Conservation (phyloP, 768 basidiomycete genomes). For the Pleurotus djamor region DNA sequence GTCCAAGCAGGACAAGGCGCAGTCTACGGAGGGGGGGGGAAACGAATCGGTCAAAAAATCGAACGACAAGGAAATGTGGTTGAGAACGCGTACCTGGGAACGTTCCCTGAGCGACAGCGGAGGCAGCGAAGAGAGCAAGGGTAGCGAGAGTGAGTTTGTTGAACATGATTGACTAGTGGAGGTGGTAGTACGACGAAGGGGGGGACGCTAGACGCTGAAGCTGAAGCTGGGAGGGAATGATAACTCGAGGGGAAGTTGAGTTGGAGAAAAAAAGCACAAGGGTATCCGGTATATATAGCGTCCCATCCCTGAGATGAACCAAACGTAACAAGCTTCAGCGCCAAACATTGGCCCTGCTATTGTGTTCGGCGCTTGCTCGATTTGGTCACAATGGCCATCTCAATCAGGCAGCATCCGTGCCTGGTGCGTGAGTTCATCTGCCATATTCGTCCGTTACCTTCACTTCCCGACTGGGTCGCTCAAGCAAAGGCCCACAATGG, state of each 20-base stretch:
- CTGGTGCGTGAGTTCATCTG: neutral
- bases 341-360: neutral
- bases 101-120: neutral
- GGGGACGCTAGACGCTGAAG: neutral
- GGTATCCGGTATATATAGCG: neutral
- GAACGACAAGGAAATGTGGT: neutral
- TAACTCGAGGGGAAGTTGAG: neutral
- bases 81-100: neutral
- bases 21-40: conserved; percentile 32
- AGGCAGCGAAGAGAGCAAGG: conserved; percentile 2
- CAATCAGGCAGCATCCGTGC: neutral
- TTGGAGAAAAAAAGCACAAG: conserved; percentile 5
- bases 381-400: conserved; percentile 2
- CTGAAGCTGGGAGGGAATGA: neutral
- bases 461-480: neutral
- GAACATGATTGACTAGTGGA: neutral
- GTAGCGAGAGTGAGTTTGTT: neutral
- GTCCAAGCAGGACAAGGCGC: conserved; percentile 47
- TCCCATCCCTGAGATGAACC: neutral
- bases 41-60: neutral
- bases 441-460: neutral
- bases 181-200: neutral
- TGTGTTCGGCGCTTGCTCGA: conserved; percentile 1
- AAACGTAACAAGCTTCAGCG: neutral
- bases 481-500: neutral